These are phyloP conservation scores for Stentor coeruleus DNA, from an alignment of 73 alveolate genomes.

Conservation along the genomic window DNA sequence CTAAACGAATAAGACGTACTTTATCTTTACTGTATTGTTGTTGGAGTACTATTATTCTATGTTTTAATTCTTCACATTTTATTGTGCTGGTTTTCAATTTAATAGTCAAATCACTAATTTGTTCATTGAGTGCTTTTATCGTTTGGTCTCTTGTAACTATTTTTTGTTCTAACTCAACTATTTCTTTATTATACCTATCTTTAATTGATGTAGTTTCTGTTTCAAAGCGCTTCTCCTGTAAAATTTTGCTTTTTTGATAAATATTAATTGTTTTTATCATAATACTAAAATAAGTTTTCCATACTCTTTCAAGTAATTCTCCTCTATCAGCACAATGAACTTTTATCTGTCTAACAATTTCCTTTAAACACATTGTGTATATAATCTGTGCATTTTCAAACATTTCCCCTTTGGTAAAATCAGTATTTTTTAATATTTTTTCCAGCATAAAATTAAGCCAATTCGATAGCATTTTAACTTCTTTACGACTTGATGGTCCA, in stretches of 20 bases:
- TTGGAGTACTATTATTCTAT: background rate
- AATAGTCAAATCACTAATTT: background rate
- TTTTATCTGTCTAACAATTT: conserved; percentile 35
- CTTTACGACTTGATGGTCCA: conserved; percentile 25
- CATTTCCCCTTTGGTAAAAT: background rate
- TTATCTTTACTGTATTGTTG: background rate
- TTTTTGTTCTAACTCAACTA: background rate
- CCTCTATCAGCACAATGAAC: conserved; percentile 43
- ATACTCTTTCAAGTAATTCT: conserved; percentile 30
- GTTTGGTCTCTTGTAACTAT: background rate
- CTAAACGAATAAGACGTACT: background rate
- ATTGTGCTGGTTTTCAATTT: background rate
- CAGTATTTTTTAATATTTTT: background rate
- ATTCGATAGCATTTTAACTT: background rate
- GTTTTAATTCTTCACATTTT: background rate
- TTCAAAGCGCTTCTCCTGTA: background rate
- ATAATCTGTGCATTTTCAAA: conserved; percentile 28
- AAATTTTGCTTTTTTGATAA: background rate
- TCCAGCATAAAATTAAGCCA: conserved; percentile 30
- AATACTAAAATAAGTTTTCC: conserved; percentile 34
- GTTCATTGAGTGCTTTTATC: background rate
- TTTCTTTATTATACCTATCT: background rate
- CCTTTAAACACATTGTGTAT: conserved; percentile 39
- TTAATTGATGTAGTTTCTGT: background rate
- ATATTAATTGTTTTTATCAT: conserved; percentile 11